Percentiles rank a stretch among this genome's conserved stretches.
These are phyloP conservation scores for Rhynchosporium graminicola DNA, from an alignment of 2,329 filamentous ascomycete species.

Conservation along the genomic window DNA sequence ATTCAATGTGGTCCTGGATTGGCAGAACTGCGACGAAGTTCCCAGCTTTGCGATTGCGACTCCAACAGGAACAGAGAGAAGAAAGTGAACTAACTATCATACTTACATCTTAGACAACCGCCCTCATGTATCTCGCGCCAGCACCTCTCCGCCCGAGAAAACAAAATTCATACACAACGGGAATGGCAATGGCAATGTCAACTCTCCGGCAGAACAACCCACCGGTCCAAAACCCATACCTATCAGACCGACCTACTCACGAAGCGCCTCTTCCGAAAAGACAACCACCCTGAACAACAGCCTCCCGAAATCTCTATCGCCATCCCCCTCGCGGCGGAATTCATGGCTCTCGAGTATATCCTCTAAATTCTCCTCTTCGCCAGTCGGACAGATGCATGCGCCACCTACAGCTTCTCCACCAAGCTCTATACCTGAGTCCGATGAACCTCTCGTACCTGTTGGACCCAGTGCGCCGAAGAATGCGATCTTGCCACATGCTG, in stretches of 20 bases:
- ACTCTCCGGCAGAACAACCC: constrained; percentile 16
- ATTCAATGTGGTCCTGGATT: constrained; percentile 16
- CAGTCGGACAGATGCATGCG: constrained; percentile 32
- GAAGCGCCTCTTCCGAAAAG: constrained; percentile 35
- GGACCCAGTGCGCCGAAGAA: constrained; percentile 51
- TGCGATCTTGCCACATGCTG: constrained; percentile 59
- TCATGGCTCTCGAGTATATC: constrained; percentile 95
- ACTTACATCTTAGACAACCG: constrained; percentile 25
- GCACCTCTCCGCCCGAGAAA: constrained; percentile 23
- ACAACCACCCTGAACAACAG: constrained; percentile 32
- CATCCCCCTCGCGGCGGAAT: constrained; percentile 51
- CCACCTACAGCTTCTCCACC: constrained; percentile 23
- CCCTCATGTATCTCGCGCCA: constrained; percentile 18
- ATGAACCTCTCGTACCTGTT: constrained; percentile 41
- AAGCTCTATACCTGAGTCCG: constrained; percentile 26
- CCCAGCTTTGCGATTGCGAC: neutral
- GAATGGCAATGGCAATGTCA: constrained; percentile 24
- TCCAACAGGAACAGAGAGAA: neutral
- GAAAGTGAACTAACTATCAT: constrained; percentile 5
- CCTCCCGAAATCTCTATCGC: constrained; percentile 31
- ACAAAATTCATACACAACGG: constrained; percentile 28
- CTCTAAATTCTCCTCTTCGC: constrained; percentile 78
- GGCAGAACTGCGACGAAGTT: constrained; percentile 15
- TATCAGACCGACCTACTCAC: constrained; percentile 32
- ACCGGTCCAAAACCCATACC: constrained; percentile 32